Evolutionary conservation across 352 stramenopile species (phyloP).

Genomic region (Pythium folliculosum): DNA sequence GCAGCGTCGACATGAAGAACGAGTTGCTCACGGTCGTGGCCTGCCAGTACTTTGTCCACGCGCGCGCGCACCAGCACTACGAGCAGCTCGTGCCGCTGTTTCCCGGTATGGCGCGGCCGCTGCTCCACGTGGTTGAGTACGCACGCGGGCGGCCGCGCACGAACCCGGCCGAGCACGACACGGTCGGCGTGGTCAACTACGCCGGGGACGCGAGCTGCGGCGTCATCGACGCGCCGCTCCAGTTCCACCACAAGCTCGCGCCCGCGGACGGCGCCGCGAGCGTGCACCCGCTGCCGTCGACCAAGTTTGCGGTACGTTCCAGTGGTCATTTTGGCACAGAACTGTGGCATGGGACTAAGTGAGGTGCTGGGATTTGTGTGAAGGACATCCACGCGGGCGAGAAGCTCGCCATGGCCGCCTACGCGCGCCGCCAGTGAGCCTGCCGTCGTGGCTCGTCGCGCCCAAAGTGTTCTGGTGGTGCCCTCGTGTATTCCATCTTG

Average conservation of each 20-base stretch:
- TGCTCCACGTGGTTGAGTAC: slow-evolving; percentile 63
- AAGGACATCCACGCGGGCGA: slow-evolving; percentile 79
- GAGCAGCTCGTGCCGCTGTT: slow-evolving; percentile 75
- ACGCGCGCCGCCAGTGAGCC: slow-evolving; percentile 38
- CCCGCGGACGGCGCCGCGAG: slow-evolving; percentile 29
- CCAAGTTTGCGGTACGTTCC: slow-evolving; percentile 49
- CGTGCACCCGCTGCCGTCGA: slow-evolving; percentile 56
- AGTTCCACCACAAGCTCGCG: slow-evolving; percentile 42
- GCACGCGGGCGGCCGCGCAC: slow-evolving; percentile 38
- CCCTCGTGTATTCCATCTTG: neutral
- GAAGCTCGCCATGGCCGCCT: slow-evolving; percentile 58
- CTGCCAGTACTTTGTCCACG: slow-evolving; percentile 72
- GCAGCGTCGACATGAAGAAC: slow-evolving; percentile 73
- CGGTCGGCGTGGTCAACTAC: slow-evolving; percentile 66
- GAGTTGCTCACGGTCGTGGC: slow-evolving; percentile 76
- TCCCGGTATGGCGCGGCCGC: slow-evolving; percentile 57
- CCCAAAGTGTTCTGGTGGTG: slow-evolving; percentile 26
- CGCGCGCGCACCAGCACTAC: slow-evolving; percentile 63
- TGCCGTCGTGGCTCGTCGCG: neutral
- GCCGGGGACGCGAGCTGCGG: slow-evolving; percentile 42
- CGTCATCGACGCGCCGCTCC: slow-evolving; percentile 52
- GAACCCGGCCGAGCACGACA: slow-evolving; percentile 49
- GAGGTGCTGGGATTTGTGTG: neutral
- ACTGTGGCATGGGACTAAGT: neutral
- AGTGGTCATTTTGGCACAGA: slow-evolving; percentile 2